Base-by-base conservation (phyloP, 371 early-diverging fungal genomes). In the Zychaea mexicana region DNA sequence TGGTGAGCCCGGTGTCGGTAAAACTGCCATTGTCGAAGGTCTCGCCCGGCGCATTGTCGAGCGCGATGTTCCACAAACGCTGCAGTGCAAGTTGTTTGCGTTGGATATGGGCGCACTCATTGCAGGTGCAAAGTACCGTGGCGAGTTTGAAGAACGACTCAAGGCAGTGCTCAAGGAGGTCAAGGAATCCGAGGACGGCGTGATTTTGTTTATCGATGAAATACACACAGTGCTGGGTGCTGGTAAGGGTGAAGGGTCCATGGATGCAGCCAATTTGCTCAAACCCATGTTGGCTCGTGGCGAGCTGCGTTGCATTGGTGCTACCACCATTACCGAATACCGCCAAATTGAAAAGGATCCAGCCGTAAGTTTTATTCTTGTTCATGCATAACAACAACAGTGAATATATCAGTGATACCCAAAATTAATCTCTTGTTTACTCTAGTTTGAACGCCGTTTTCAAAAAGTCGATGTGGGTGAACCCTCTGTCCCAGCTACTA, bases 131-230 rank as follows among this genome's bases (percentile, higher is more conserved):
- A 94, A 95, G 70, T 95, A 93, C 77, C 92, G 96, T 61, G 99
- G 99, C 69, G 98, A 99, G 81, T 99, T 99, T 69, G 99, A 99
- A 78, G 98, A 98, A 72, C 92, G 99, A 26, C 86, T 99, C 52
- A 99, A 99, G 84, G 90, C 93, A 0, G 92, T 99, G 12, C 83
- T 99, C 47, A 96, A 96, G 68, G 98, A 98, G 76, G 94, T 98
- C 64, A 88, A 90, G 70, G 96, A 97, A 33, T 88, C 94, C 6
- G 83, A 92, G 10, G 93, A 93, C 42, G 90, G 92, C 31, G 88
- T 97, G 45, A 99, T 99, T 66, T 79, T 99, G 26, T 99, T 99
- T 76, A 97, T 99, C 70, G 99, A 99, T 80, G 99, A 99, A 83
- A 92, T 99, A 38, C 99, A 99, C 70, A 90, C 94, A 30, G 92